Evolutionary conservation across 2,329 filamentous ascomycete genomes (phyloP).

Genomic region (Decorospora gaudefroyi): DNA sequence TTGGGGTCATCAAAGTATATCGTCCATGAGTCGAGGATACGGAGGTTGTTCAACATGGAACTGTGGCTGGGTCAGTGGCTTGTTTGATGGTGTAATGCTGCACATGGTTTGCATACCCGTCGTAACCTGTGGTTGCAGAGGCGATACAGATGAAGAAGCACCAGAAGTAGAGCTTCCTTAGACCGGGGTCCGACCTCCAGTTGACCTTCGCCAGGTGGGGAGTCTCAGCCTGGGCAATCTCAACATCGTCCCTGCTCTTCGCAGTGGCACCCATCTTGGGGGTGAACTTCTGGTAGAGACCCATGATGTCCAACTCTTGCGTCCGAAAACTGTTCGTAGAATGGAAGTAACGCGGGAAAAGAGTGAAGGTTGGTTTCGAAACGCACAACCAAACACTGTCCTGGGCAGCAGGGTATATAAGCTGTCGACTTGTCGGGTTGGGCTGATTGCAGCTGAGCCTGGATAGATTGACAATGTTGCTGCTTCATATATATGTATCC

Average conservation of each 20-base stretch:
- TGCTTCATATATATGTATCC: slow-evolving; percentile 36
- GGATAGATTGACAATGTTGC: slow-evolving; percentile 20
- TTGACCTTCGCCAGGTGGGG: slow-evolving; percentile 57
- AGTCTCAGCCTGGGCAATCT: slow-evolving; percentile 54
- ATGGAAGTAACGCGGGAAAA: slow-evolving; percentile 12
- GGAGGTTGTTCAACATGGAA: slow-evolving; percentile 53
- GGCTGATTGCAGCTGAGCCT: slow-evolving; percentile 24
- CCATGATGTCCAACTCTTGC: slow-evolving; percentile 25
- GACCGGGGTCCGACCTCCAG: slow-evolving; percentile 61
- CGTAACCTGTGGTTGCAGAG: slow-evolving; percentile 62
- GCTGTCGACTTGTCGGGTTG: slow-evolving; percentile 17
- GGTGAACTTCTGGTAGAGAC: slow-evolving; percentile 26
- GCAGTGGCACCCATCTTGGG: slow-evolving; percentile 26
- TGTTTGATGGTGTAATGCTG: not conserved
- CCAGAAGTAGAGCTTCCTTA: slow-evolving; percentile 61
- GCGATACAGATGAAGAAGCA: slow-evolving; percentile 58
- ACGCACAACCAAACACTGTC: slow-evolving; percentile 19
- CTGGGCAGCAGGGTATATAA: slow-evolving; percentile 26
- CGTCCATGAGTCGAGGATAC: slow-evolving; percentile 49
- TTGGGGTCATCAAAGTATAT: slow-evolving; percentile 46
- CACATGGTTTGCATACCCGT: slow-evolving; percentile 52
- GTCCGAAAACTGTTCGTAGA: slow-evolving; percentile 7
- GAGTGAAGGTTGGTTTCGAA: slow-evolving; percentile 14
- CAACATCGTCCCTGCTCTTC: slow-evolving; percentile 31
- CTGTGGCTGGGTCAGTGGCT: slow-evolving; percentile 27